Evolutionary conservation across 352 stramenopile genomes (phyloP), one percentile per base, ranked within the genome.

Genomic region (Phytopythium cucurbitacearum): DNA sequence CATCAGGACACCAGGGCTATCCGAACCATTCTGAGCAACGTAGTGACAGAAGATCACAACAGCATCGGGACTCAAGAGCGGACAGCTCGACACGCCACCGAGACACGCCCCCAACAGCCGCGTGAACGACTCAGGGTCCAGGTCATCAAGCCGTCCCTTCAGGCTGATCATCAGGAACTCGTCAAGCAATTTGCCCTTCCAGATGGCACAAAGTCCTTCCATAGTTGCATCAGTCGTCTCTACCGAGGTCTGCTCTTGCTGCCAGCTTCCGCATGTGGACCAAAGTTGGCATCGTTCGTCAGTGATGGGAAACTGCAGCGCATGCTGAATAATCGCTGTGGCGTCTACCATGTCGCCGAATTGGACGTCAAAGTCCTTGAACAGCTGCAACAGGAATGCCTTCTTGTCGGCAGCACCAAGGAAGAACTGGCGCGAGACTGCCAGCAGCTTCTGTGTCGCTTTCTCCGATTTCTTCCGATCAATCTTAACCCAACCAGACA

Each of bases 141-240:
- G 53, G 44, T 87, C 78, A 54, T 91, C 78, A 12, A 89, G 71
- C 16, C 78, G 67, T n/a, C 75, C 79, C 51, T 89, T 85, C 21
- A 91, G 54, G 53, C 78, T 89, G 51, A 87, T 88, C 70, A 89
- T 73, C 47, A 91, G 59, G 41, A 91, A 89, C 46, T 91, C 81
- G 53, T 91, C 81, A 12, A 91, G 52, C 9, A 91, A 43, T 34
- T 91, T 91, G 16, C 81, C 79, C 39, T 76, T 69, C 81, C 81
- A 91, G 44, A 91, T 75, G 12, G 78, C 75, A 46, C 63, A 40
- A 40, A 86, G 57, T 3, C 63, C 64, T 8, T 65, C 55, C 7
- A 79, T 59, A 36, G 48, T 69, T 9, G 40, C 48, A 44, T 65
- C 41, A 7, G 42, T 34, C 37, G 9, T 12, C 5, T 32, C 8